Conservation (phyloP, 2,329 filamentous ascomycete genomes). For the Colletotrichum eremochloae region DNA sequence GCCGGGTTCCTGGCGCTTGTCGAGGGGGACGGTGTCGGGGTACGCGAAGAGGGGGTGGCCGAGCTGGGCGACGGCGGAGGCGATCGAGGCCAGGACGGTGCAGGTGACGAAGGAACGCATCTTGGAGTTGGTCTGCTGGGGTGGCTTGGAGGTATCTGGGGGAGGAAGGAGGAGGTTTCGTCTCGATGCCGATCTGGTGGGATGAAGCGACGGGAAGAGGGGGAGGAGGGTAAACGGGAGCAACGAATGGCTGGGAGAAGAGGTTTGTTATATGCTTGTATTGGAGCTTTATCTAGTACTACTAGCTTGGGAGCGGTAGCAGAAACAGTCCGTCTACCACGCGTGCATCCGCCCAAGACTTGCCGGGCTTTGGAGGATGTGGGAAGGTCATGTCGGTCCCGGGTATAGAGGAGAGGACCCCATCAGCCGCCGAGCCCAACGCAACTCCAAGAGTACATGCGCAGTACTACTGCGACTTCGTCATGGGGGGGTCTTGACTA, state of each 20-base stretch:
- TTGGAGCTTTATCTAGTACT: background rate
- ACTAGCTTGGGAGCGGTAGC: background rate
- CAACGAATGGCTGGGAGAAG: slow-evolving; percentile 4
- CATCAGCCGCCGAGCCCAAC: slow-evolving; percentile 31
- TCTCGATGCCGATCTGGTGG: slow-evolving; percentile 29
- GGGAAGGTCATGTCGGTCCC: background rate
- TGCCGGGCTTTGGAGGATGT: background rate
- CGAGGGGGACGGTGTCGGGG: too few relatives aligned
- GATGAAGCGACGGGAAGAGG: slow-evolving; percentile 32
- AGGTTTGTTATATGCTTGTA: slow-evolving; percentile 28
- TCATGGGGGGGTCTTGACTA: background rate
- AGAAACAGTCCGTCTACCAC: background rate
- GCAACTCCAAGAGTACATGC: slow-evolving; percentile 33
- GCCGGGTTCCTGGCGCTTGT: too few relatives aligned
- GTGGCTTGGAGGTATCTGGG: slow-evolving; percentile 10
- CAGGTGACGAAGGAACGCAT: slow-evolving; percentile 40
- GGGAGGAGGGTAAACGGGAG: background rate
- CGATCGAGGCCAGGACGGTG: slow-evolving; percentile 37
- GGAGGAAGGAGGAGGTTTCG: slow-evolving; percentile 18
- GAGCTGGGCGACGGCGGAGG: too few relatives aligned
- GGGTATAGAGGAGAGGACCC: background rate
- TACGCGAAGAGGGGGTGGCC: too few relatives aligned
- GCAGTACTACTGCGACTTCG: slow-evolving; percentile 9
- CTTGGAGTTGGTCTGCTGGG: slow-evolving; percentile 20
- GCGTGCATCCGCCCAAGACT: slow-evolving; percentile 18